Evolutionary conservation across 2,329 filamentous ascomycete species (phyloP).

Genomic region (Colletotrichum gloeosporioides): DNA sequence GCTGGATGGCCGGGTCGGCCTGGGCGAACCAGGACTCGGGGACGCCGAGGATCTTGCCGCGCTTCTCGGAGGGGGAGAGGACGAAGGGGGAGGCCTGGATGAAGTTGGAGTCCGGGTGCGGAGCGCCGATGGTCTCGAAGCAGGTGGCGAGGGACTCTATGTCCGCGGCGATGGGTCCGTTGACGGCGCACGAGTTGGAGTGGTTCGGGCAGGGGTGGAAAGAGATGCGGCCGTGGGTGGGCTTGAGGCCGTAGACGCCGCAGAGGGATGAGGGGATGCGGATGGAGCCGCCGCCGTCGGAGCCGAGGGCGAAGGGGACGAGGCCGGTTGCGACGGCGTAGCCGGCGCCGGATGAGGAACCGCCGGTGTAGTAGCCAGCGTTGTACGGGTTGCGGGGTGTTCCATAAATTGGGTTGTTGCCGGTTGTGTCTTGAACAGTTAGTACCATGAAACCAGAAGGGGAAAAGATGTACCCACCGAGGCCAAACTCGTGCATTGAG

Average conservation of each 20-base stretch:
- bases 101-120: constrained; percentile 66
- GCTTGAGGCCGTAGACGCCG: constrained; percentile 76
- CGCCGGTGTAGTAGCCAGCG: constrained; percentile 74
- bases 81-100: constrained; percentile 37
- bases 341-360: constrained; percentile 75
- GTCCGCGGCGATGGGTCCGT: constrained; percentile 71
- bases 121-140: constrained; percentile 69
- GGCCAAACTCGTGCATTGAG: constrained; percentile 78
- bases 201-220: constrained; percentile 63
- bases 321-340: constrained; percentile 75
- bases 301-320: constrained; percentile 74
- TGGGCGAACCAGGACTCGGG: constrained; percentile 67
- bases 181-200: constrained; percentile 66
- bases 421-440: constrained; percentile 63
- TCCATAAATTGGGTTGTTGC: constrained; percentile 75
- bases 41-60: constrained; percentile 64
- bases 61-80: constrained; percentile 26
- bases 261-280: constrained; percentile 76
- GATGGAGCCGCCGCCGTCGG: constrained; percentile 77
- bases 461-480: constrained; percentile 52
- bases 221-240: constrained; percentile 72
- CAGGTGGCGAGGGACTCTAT: constrained; percentile 70
- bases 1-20: constrained; percentile 45
- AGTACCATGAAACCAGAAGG: not conserved
- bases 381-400: constrained; percentile 82